phyloP scores from a whole-genome alignment of 441 rosid species.

The Hura crepitans region DNA sequence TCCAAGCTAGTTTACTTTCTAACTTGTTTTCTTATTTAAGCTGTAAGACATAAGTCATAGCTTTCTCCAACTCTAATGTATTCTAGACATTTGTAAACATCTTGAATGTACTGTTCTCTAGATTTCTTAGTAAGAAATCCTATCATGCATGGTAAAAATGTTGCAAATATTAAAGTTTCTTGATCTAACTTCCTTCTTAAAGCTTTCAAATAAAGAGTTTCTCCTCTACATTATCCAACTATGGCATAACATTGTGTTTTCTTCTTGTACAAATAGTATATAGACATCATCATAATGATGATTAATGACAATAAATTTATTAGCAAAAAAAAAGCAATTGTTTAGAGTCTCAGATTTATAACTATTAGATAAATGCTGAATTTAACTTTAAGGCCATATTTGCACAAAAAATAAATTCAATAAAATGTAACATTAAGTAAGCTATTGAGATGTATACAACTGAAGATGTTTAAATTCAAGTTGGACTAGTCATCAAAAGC shows the following conservation, averaged over 20 bases:
- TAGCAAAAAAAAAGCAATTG: constrained; percentile 87
- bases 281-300: constrained; percentile 69
- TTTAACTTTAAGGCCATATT: constrained; percentile 90
- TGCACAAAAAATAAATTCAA: constrained; percentile 21
- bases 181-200: constrained; percentile 31
- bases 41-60: constrained; percentile 94
- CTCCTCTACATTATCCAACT: constrained; percentile 65
- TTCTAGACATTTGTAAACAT: constrained; percentile 62
- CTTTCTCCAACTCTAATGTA: constrained; percentile 95
- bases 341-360: constrained; percentile 82
- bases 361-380: constrained; percentile 62
- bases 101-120: constrained; percentile 56
- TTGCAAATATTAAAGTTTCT: constrained; percentile 24
- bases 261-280: constrained; percentile 59
- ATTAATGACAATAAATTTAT: constrained; percentile 66
- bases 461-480: background rate
- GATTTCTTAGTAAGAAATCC: constrained; percentile 66
- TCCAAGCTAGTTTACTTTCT: constrained; percentile 59
- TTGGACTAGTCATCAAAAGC: background rate
- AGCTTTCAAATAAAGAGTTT: constrained; percentile 47
- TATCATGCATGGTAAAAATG: constrained; percentile 28
- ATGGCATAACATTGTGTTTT: constrained; percentile 31
- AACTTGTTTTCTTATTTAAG: constrained; percentile 56
- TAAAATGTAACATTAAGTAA: background rate
- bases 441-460: background rate